A percentile compares a stretch with the other conserved stretches of the same genome.
phyloP scores from a whole-genome alignment of 495 filamentous ascomycete genomes.

The Aspergillus biplanus region DNA sequence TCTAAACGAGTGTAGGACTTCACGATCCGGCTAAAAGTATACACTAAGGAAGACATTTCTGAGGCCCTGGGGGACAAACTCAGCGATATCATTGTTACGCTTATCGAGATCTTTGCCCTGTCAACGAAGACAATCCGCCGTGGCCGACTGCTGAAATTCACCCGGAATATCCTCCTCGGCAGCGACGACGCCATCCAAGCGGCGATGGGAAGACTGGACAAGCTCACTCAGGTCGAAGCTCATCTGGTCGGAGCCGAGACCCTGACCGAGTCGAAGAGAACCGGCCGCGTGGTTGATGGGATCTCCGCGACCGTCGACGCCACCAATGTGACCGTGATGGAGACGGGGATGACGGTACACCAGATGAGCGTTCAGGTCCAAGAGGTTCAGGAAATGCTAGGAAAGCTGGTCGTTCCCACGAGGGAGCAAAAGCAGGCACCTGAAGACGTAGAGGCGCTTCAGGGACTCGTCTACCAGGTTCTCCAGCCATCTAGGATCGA shows the following conservation, averaged over 20 bases:
- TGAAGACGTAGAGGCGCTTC: conserved; percentile 9
- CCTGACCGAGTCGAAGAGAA: conserved; percentile 26
- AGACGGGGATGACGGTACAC: conserved; percentile 20
- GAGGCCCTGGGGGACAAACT: conserved; percentile 29
- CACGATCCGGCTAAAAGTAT: conserved; percentile 32
- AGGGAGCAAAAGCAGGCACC: conserved; percentile 5
- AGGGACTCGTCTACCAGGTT: conserved; percentile 9
- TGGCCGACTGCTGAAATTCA: conserved; percentile 32
- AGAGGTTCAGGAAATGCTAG: conserved; percentile 22
- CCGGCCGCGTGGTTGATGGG: conserved; percentile 19
- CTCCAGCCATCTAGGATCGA: conserved; percentile 18
- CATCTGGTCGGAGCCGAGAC: conserved; percentile 37
- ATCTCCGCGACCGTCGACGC: conserved; percentile 16
- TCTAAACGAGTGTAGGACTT: conserved; percentile 29
- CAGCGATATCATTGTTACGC: conserved; percentile 32
- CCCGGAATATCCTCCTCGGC: conserved; percentile 30
- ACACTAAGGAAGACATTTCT: conserved; percentile 31
- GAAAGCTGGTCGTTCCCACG: not conserved
- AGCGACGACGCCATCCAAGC: conserved; percentile 31
- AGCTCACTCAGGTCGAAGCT: conserved; percentile 31
- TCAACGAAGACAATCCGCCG: conserved; percentile 31
- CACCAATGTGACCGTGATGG: too few relatives aligned
- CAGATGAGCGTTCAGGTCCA: conserved; percentile 23
- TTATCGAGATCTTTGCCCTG: conserved; percentile 41
- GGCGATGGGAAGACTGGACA: conserved; percentile 29